These are phyloP conservation scores for Rhytidiadelphus loreus DNA, from an alignment of 225 moss, liverwort and hornwort species.

Conservation along the genomic window DNA sequence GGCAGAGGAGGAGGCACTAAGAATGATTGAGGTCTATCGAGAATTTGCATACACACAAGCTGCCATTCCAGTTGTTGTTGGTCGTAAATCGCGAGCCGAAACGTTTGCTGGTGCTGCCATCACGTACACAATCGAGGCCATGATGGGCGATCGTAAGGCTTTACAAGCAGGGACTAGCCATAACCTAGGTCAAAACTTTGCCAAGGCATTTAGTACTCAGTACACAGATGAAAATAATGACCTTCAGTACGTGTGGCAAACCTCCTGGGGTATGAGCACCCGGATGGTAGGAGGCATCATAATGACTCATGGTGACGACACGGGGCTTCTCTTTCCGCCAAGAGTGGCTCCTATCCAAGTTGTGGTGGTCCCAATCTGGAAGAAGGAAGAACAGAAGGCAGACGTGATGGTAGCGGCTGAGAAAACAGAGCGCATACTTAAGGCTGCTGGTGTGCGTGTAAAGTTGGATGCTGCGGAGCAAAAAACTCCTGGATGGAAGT, in stretches of 20 bases:
- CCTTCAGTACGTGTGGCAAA: constrained; percentile 79
- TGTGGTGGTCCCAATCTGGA: constrained; percentile 82
- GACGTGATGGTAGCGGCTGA: constrained; percentile 47
- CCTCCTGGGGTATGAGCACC: constrained; percentile 99
- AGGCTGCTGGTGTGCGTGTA: constrained; percentile 43
- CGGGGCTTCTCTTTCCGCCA: constrained; percentile 78
- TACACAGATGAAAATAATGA: constrained; percentile 70
- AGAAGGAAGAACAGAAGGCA: constrained; percentile 59
- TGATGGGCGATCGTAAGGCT: constrained; percentile 92
- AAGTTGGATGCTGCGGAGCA: constrained; percentile 79
- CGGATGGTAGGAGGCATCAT: constrained; percentile 99
- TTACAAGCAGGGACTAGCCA: constrained; percentile 97
- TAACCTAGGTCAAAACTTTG: constrained; percentile 93
- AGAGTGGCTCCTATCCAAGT: constrained; percentile 86
- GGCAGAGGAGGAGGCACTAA: constrained; percentile 85
- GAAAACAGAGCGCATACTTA: constrained; percentile 31
- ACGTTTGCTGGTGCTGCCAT: constrained; percentile 82
- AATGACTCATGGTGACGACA: constrained; percentile 95
- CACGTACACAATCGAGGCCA: constrained; percentile 95
- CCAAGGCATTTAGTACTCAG: constrained; percentile 77
- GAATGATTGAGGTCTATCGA: constrained; percentile 80
- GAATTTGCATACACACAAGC: constrained; percentile 74
- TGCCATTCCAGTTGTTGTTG: constrained; percentile 85
- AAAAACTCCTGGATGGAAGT: constrained; percentile 94
- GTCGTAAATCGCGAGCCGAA: constrained; percentile 79